These are phyloP conservation scores for Picochlorum sp. DNA, from an alignment of 139 green algal species.

Conservation along the genomic window DNA sequence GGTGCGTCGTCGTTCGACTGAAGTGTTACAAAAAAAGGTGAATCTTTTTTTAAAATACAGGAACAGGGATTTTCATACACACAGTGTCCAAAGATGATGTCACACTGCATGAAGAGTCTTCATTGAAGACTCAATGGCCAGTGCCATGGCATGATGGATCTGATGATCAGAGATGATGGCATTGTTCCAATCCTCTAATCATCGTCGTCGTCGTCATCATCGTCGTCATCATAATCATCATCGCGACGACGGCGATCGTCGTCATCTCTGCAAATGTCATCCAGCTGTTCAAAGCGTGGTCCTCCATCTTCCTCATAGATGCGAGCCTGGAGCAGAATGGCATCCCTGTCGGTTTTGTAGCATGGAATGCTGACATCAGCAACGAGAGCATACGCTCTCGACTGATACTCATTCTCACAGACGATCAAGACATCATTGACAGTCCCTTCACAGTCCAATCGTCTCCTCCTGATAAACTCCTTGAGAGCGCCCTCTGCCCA, in stretches of 20 bases:
- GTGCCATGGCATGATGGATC: too few relatives aligned
- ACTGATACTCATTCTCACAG: background rate
- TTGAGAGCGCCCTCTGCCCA: slow-evolving; percentile 15
- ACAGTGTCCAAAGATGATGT: too few relatives aligned
- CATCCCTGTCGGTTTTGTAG: background rate
- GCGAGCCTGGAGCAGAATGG: background rate
- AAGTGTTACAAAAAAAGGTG: too few relatives aligned
- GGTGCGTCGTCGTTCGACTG: too few relatives aligned
- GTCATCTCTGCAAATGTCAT: background rate
- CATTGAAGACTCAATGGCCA: too few relatives aligned
- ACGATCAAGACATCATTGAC: slow-evolving; percentile 1
- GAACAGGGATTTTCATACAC: too few relatives aligned
- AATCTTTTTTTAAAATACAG: too few relatives aligned
- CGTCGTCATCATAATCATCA: background rate
- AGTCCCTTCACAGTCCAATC: background rate
- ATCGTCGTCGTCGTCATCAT: background rate
- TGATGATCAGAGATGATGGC: too few relatives aligned
- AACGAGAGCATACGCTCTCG: background rate
- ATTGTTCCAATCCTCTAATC: background rate
- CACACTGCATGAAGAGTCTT: too few relatives aligned
- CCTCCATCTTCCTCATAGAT: background rate
- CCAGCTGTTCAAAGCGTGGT: background rate
- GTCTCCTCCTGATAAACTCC: background rate
- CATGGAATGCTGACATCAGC: background rate
- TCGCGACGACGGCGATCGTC: background rate